Evolutionary conservation across 345 rosid species (phyloP).

Genomic region (Rhizophora apiculata): DNA sequence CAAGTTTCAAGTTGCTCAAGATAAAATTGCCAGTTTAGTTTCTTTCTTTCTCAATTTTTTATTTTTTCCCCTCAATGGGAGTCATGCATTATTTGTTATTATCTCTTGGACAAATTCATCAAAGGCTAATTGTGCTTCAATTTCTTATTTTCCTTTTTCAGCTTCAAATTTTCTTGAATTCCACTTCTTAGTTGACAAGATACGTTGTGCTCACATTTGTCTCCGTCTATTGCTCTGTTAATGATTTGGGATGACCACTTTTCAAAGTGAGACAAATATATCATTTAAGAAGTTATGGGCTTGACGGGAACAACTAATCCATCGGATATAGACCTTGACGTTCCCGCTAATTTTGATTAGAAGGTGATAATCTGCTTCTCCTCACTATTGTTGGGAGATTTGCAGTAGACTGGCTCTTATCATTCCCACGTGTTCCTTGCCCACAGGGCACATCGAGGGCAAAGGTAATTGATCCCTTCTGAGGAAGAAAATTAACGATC

Average conservation of each 20-base stretch:
- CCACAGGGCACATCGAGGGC: slow-evolving; percentile 6
- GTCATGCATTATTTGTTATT: too few relatives aligned
- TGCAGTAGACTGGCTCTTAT: background rate
- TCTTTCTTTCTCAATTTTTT: too few relatives aligned
- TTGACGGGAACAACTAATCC: slow-evolving; percentile 57
- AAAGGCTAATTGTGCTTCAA: too few relatives aligned
- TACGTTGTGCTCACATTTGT: background rate
- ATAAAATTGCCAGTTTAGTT: too few relatives aligned
- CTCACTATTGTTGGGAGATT: background rate
- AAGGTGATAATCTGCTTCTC: slow-evolving; percentile 26
- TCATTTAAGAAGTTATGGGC: slow-evolving; percentile 22
- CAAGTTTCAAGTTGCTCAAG: too few relatives aligned
- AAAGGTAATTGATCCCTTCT: slow-evolving; percentile 12
- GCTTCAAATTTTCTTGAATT: too few relatives aligned
- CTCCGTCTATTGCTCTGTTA: background rate
- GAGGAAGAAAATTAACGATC: slow-evolving; percentile 13
- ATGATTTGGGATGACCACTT: background rate
- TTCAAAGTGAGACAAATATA: slow-evolving; percentile 11
- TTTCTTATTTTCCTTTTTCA: too few relatives aligned
- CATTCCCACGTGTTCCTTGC: slow-evolving; percentile 3
- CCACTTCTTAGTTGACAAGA: too few relatives aligned
- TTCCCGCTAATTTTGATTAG: slow-evolving; percentile 50
- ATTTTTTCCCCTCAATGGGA: too few relatives aligned
- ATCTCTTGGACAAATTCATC: too few relatives aligned
- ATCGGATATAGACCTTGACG: slow-evolving; percentile 54